Evolutionary conservation across 2,329 filamentous ascomycete genomes (phyloP).

Genomic region (Cladorrhinum sp.): DNA sequence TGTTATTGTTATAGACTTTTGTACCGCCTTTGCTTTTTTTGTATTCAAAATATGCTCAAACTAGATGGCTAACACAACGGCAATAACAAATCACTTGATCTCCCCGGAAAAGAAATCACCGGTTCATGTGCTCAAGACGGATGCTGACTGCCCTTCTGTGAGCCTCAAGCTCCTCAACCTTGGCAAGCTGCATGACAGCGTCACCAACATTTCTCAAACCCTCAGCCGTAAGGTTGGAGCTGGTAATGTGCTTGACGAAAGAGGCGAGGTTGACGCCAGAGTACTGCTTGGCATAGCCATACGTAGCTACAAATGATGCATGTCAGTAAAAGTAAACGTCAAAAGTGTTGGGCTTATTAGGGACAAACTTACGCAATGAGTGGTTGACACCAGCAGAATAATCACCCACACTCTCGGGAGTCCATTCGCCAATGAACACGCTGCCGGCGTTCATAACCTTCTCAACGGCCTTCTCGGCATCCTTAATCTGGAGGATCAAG

Average conservation of each 20-base stretch:
- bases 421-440: slow-evolving; percentile 95
- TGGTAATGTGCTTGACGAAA: slow-evolving; percentile 97
- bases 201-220: slow-evolving; percentile 80
- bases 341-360: too few relatives aligned
- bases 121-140: slow-evolving; percentile 55
- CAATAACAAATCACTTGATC: neutral
- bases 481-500: slow-evolving; percentile 81
- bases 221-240: slow-evolving; percentile 80
- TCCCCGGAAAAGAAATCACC: slow-evolving; percentile 4
- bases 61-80: neutral
- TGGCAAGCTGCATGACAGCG: slow-evolving; percentile 92
- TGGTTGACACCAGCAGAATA: slow-evolving; percentile 98
- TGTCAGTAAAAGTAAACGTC: neutral
- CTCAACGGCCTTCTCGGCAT: slow-evolving; percentile 71
- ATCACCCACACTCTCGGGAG: slow-evolving; percentile 94
- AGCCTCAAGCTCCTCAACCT: slow-evolving; percentile 91
- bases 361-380: slow-evolving; percentile 73
- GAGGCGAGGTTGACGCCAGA: slow-evolving; percentile 94
- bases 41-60: neutral
- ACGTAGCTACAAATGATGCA: slow-evolving; percentile 64
- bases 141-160: slow-evolving; percentile 89
- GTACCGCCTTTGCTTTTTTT: neutral
- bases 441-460: slow-evolving; percentile 90
- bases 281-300: slow-evolving; percentile 97
- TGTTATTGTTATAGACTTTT: neutral